phyloP scores from a whole-genome alignment of 1,284 basidiomycete species.

The Leccinum fallax region DNA sequence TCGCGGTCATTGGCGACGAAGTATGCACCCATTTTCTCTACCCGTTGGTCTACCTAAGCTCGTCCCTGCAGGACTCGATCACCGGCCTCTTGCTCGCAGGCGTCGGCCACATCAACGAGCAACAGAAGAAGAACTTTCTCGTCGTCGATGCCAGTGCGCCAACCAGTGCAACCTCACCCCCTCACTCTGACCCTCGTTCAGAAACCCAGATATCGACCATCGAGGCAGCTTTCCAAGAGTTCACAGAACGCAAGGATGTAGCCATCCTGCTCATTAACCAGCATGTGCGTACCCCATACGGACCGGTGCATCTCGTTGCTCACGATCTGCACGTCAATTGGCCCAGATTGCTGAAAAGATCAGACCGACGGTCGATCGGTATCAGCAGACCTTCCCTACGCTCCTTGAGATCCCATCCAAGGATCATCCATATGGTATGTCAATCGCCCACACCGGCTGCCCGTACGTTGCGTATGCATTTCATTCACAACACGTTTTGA shows the following conservation, averaged over 20 bases:
- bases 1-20: conserved; percentile 96
- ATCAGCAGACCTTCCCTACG: conserved; percentile 95
- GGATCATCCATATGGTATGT: conserved; percentile 87
- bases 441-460: conserved; percentile 2
- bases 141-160: conserved; percentile 83
- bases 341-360: conserved; percentile 94
- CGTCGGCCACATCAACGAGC: conserved; percentile 84
- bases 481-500: conserved; percentile 24
- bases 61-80: conserved; percentile 78
- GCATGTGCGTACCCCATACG: conserved; percentile 62
- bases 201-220: conserved; percentile 90
- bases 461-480: conserved; percentile 7
- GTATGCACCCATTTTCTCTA: conserved; percentile 43
- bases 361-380: conserved; percentile 91
- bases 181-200: conserved; percentile 36
- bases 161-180: conserved; percentile 4
- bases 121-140: conserved; percentile 95
- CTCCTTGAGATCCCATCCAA: conserved; percentile 97
- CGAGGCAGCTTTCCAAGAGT: conserved; percentile 90
- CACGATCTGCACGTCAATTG: conserved; percentile 16
- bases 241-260: conserved; percentile 89
- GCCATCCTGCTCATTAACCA: conserved; percentile 97
- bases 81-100: conserved; percentile 92
- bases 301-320: conserved; percentile 1
- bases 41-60: conserved; percentile 6